phyloP scores from a whole-genome alignment of 2,329 filamentous ascomycete species.

The Ceratocystis albifundus region DNA sequence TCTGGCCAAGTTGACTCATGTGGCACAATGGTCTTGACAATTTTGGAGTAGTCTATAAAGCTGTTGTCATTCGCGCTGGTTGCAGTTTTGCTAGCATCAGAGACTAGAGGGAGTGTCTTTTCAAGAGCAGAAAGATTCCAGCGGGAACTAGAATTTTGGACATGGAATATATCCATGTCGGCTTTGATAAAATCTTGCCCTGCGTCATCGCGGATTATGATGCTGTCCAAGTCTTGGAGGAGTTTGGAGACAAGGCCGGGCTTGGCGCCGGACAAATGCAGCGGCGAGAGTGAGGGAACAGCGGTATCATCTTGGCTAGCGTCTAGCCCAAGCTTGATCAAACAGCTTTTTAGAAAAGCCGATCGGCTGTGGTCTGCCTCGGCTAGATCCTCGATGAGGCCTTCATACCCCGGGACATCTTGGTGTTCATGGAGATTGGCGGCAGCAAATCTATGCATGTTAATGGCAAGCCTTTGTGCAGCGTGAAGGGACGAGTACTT shows the following conservation, averaged over 20 bases:
- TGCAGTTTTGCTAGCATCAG: not conserved
- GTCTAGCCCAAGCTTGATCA: conserved; percentile 70
- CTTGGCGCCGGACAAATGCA: conserved; percentile 63
- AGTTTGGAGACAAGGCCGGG: conserved; percentile 55
- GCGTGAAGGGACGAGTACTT: conserved; percentile 22
- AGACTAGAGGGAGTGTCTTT: conserved; percentile 21
- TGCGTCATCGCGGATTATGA: conserved; percentile 50
- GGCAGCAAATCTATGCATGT: conserved; percentile 59
- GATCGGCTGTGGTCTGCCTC: conserved; percentile 58
- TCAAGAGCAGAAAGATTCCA: conserved; percentile 40
- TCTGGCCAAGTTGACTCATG: conserved; percentile 59
- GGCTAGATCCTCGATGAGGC: conserved; percentile 55
- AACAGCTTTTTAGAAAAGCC: conserved; percentile 65
- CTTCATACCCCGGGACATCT: conserved; percentile 55
- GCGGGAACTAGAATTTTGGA: conserved; percentile 54
- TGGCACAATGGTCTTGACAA: conserved; percentile 61
- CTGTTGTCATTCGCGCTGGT: conserved; percentile 36
- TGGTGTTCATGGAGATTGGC: conserved; percentile 61
- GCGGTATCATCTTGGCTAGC: conserved; percentile 57
- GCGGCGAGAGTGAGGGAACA: conserved; percentile 66
- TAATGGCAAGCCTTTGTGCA: conserved; percentile 12
- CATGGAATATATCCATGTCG: conserved; percentile 70
- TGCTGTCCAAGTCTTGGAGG: conserved; percentile 53
- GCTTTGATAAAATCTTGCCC: conserved; percentile 63
- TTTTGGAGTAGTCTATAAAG: conserved; percentile 60